These are phyloP conservation scores for Nakataea oryzae DNA, from an alignment of 2,329 filamentous ascomycete species.

Conservation along the genomic window DNA sequence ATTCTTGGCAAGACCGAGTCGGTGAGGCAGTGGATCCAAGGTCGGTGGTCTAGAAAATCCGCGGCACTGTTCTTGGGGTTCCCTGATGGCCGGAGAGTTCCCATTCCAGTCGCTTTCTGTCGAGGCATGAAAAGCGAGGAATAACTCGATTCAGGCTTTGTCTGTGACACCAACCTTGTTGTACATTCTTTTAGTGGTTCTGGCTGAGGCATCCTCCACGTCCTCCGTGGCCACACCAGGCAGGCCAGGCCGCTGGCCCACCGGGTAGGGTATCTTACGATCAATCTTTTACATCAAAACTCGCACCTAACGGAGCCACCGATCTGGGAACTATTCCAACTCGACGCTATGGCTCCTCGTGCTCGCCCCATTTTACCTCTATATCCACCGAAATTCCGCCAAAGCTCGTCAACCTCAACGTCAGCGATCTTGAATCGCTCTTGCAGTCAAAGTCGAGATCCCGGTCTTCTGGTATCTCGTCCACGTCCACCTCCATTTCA, in stretches of 20 bases:
- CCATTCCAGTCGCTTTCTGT: neutral
- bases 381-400: neutral
- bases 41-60: neutral
- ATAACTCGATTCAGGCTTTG: neutral
- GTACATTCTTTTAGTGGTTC: neutral
- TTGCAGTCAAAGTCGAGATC: neutral
- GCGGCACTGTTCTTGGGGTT: neutral
- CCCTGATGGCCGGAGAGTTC: neutral
- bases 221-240: no score
- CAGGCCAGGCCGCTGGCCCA: no score
- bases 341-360: neutral
- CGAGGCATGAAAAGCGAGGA: neutral
- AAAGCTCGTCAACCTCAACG: neutral
- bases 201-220: no score
- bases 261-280: neutral
- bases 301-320: no score
- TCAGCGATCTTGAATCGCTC: neutral
- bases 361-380: neutral
- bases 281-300: neutral
- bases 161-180: neutral
- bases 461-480: neutral
- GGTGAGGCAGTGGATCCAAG: neutral
- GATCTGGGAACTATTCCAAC: neutral
- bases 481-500: neutral
- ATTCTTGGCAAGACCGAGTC: conserved; percentile 5